phyloP scores from a whole-genome alignment of 768 basidiomycete genomes.

The Psilocybe azurescens region DNA sequence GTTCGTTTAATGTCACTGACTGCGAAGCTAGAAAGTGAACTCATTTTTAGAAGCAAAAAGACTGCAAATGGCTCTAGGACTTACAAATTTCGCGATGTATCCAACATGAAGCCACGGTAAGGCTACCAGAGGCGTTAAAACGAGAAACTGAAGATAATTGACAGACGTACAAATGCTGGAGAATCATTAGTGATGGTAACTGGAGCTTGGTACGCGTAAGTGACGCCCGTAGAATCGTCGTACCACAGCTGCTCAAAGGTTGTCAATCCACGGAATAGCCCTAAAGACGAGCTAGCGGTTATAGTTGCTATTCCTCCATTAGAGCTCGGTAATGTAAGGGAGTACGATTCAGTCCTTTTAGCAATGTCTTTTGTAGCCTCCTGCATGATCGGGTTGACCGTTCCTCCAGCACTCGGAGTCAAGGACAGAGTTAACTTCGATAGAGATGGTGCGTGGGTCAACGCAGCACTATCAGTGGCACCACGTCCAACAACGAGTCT shows the following conservation, averaged over 20 bases:
- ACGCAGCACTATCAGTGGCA: conserved; percentile 42
- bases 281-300: conserved; percentile 66
- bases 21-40: conserved; percentile 49
- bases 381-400: conserved; percentile 50
- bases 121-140: conserved; percentile 43
- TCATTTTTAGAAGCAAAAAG: not conserved
- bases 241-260: conserved; percentile 81
- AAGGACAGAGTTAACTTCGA: conserved; percentile 50
- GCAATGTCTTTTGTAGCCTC: conserved; percentile 57
- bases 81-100: conserved; percentile 80
- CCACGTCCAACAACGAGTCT: conserved; percentile 67
- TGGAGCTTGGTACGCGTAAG: conserved; percentile 61
- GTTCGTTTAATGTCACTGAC: conserved; percentile 69
- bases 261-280: conserved; percentile 74
- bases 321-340: conserved; percentile 51
- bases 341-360: conserved; percentile 63
- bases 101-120: conserved; percentile 80
- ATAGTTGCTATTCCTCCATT: conserved; percentile 61
- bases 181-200: conserved; percentile 60
- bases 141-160: not conserved
- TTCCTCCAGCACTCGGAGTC: conserved; percentile 16
- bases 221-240: conserved; percentile 47
- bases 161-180: conserved; percentile 63
- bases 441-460: conserved; percentile 47
- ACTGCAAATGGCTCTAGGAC: conserved; percentile 23